Conservation (phyloP, 805 yeast genomes). For the Saturnispora besseyi region DNA sequence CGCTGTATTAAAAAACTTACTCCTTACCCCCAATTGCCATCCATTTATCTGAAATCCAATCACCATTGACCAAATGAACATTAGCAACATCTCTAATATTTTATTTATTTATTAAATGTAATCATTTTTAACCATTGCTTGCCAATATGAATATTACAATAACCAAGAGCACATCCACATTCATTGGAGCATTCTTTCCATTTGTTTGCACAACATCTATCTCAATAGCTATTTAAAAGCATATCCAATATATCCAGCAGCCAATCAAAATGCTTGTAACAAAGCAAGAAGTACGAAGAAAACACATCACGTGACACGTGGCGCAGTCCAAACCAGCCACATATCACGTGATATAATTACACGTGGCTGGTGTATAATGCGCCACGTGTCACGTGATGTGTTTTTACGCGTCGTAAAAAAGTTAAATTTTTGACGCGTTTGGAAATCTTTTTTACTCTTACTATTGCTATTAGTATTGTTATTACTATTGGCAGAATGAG, state of each 20-base stretch:
- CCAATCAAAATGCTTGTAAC: conserved; percentile 5
- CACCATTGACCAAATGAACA: not conserved
- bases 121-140: no score
- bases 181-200: not conserved
- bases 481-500: not conserved
- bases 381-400: conserved; percentile 2
- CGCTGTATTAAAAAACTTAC: no score
- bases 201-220: not conserved
- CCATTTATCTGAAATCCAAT: not conserved
- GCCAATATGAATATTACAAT: no score
- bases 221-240: not conserved
- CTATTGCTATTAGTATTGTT: no score
- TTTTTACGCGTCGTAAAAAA: not conserved
- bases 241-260: not conserved
- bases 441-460: no score
- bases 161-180: no score
- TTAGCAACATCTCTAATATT: not conserved
- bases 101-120: no score
- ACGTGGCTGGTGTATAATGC: not conserved
- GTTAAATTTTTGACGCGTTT: not conserved
- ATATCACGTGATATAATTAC: no score
- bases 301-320: not conserved
- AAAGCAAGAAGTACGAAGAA: no score
- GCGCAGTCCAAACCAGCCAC: not conserved
- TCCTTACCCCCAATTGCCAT: not conserved